These are phyloP conservation scores for Fusarium falciforme DNA, from an alignment of 2,329 filamentous ascomycete species.

Conservation along the genomic window DNA sequence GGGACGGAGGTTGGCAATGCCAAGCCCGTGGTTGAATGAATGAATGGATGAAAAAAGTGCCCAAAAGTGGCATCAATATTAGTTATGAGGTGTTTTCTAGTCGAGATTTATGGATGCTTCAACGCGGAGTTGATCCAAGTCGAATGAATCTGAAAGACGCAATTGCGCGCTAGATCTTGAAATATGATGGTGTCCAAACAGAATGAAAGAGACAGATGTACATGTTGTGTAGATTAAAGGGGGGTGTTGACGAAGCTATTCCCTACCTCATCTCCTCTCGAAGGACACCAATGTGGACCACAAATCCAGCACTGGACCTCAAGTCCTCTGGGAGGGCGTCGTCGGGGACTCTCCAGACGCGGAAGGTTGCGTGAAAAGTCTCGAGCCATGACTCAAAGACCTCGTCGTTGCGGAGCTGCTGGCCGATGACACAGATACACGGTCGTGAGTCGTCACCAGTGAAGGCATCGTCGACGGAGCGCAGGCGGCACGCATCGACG, in stretches of 20 bases:
- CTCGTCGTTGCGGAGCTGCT: constrained; percentile 86
- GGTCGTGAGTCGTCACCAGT: constrained; percentile 50
- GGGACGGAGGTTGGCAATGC: not conserved
- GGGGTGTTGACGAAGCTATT: not conserved
- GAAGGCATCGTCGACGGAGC: constrained; percentile 43
- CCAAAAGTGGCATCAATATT: constrained; percentile 23
- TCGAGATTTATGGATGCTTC: constrained; percentile 19
- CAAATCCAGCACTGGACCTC: constrained; percentile 76
- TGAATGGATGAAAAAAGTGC: constrained; percentile 23
- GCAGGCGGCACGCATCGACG: constrained; percentile 76
- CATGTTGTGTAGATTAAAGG: not conserved
- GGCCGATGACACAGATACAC: constrained; percentile 83
- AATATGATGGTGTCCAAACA: not conserved
- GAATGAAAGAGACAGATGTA: not conserved
- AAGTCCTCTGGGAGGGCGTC: constrained; percentile 68
- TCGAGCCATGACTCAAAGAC: constrained; percentile 87
- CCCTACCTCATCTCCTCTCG: constrained; percentile 43
- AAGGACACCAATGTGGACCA: constrained; percentile 82
- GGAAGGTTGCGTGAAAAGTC: constrained; percentile 74
- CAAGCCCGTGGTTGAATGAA: constrained; percentile 6
- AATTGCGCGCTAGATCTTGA: not conserved
- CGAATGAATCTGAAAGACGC: constrained; percentile 18
- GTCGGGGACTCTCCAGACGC: constrained; percentile 81
- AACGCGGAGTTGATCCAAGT: constrained; percentile 18
- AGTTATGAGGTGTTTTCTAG: constrained; percentile 21